Evolutionary conservation across 2,329 filamentous ascomycete genomes (phyloP), one percentile per base, ranked within the genome.

Genomic region (Fusarium papillatum): DNA sequence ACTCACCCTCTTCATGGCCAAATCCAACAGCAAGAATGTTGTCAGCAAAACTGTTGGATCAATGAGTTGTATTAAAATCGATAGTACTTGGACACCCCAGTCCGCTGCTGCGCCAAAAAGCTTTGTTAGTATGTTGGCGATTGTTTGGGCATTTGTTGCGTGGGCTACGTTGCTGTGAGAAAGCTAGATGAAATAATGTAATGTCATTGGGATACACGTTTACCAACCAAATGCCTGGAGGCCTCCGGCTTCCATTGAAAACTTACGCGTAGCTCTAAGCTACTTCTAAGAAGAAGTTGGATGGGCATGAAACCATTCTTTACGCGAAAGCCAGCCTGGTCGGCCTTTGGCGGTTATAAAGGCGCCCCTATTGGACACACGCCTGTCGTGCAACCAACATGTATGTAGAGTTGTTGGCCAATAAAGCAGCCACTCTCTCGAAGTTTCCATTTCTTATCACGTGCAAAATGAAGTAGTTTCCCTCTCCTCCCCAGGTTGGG

Each of bases 21-120:
- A 29, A 19, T 36, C 22, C 10, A 41, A 41, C 16, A 61, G 16
- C 34, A 29, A 19, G 7, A 64, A 34, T 55, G 39, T 64, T 26
- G 62, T 64, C 16, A 64, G 39, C 41, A n/a, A 50, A 14, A 64
- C 62, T 39, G n/a, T 64, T 64, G 19, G 26, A 26, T 34, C 24
- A 19, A 53, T 64, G 43, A 64, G 43, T 11, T 64, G 62, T 39
- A 39, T 64, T 22, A 26, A 64, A 31, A 53, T 64, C 43, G 36
- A 64, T 5, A 64, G 62, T 22, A 64, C 46, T 50, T 50, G 70
- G 59, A 65, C 22, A 1, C 24, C 16, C 6, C 16, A 29, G 17
- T 19, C 24, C 9, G 46, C 17, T 50, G 24, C 46, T 26, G 16
- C 9, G 16, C 46, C 46, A 29, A 5, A 13, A 26, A 29, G 16